Conservation (phyloP, 1,139 yeast species). For the Debaryomycetaceae sp. region DNA sequence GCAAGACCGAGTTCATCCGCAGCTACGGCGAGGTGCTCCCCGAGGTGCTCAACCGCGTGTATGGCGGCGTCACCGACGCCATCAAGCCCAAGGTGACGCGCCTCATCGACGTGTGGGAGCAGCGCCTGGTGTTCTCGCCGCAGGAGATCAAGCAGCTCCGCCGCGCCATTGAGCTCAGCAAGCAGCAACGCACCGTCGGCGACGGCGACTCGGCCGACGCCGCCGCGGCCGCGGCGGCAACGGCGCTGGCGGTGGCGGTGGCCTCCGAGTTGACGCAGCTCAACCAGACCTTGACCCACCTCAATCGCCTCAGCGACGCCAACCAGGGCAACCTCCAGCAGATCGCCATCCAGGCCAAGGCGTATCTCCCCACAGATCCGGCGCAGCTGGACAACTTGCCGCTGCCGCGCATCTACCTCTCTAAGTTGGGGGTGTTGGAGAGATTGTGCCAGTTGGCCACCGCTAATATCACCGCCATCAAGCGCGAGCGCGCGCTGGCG, state of each 20-base stretch:
- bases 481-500: slow-evolving; percentile 36
- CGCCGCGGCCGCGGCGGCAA: slow-evolving; percentile 6
- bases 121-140: slow-evolving; percentile 52
- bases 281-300: slow-evolving; percentile 28
- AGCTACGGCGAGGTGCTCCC: slow-evolving; percentile 55
- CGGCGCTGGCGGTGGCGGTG: slow-evolving; percentile 13
- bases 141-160: slow-evolving; percentile 43
- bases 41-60: slow-evolving; percentile 26
- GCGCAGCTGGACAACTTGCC: slow-evolving; percentile 45
- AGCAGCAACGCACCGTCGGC: slow-evolving; percentile 9
- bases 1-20: slow-evolving; percentile 53
- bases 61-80: slow-evolving; percentile 30
- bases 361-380: slow-evolving; percentile 39
- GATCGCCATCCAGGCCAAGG: slow-evolving; percentile 40
- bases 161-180: slow-evolving; percentile 24
- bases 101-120: slow-evolving; percentile 71
- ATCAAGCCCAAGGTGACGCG: slow-evolving; percentile 57
- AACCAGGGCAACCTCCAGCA: slow-evolving; percentile 38
- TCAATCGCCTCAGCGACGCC: slow-evolving; percentile 25
- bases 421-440: slow-evolving; percentile 42
- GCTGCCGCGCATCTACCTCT: slow-evolving; percentile 45
- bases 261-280: slow-evolving; percentile 38
- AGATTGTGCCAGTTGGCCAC: slow-evolving; percentile 35
- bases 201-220: slow-evolving; percentile 3
- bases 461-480: slow-evolving; percentile 33